Percentiles rank a stretch among this genome's conserved stretches.
Evolutionary conservation across 495 filamentous ascomycete genomes (phyloP).

Genomic region (Penicillium taxi): DNA sequence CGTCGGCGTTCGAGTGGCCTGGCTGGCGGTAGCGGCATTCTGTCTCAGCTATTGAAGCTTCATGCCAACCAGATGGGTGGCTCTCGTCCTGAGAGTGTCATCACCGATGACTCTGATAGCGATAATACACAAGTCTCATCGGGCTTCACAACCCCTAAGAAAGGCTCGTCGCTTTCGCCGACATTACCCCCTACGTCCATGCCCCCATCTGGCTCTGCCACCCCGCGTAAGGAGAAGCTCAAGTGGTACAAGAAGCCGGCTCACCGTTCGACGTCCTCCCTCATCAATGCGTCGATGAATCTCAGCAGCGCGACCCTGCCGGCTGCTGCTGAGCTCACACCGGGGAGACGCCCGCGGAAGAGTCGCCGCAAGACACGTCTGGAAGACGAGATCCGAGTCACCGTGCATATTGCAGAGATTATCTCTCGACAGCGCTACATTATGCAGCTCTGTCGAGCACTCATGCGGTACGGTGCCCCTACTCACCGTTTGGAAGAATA

Average conservation of each 20-base stretch:
- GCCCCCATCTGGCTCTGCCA: constrained; percentile 43
- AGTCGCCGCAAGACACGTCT: constrained; percentile 41
- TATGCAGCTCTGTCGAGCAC: constrained; percentile 72
- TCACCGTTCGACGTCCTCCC: constrained; percentile 35
- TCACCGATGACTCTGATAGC: constrained; percentile 36
- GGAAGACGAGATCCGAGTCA: constrained; percentile 65
- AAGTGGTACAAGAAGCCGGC: constrained; percentile 59
- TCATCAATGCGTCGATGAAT: constrained; percentile 44
- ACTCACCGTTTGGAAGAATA: constrained; percentile 80
- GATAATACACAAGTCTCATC: constrained; percentile 33
- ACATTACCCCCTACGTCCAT: constrained; percentile 8
- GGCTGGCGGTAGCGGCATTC: constrained; percentile 28
- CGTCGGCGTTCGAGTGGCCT: constrained; percentile 21
- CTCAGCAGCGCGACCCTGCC: constrained; percentile 30
- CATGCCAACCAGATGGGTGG: constrained; percentile 23
- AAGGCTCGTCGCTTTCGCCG: constrained; percentile 19
- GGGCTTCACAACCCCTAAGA: constrained; percentile 28
- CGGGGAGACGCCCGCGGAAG: constrained; percentile 26
- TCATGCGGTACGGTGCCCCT: constrained; percentile 79
- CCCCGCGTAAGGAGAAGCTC: constrained; percentile 49
- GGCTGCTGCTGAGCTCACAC: constrained; percentile 21
- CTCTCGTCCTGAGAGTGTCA: constrained; percentile 25
- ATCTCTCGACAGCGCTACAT: constrained; percentile 79
- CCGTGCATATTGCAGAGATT: constrained; percentile 82
- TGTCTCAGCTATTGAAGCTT: constrained; percentile 34